A percentile compares a stretch with the other conserved stretches of the same genome.
phyloP scores from a whole-genome alignment of 176 grass and related monocot species.

The Poa pratensis region DNA sequence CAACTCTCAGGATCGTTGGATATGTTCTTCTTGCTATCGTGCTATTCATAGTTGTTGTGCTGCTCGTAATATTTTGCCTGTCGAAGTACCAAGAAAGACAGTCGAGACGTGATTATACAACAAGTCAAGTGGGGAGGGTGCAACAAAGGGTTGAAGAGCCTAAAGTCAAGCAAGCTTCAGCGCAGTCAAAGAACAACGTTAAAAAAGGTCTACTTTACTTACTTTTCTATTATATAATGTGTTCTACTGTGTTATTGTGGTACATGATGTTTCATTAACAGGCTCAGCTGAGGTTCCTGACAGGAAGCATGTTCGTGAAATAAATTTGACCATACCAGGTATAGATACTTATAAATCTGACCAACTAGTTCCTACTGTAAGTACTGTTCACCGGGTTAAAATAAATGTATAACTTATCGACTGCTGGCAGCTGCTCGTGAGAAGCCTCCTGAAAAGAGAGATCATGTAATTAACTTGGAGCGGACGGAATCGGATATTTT shows the following conservation, averaged over 20 bases:
- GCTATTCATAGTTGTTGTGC: conserved; percentile 62
- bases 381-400: conserved; percentile 27
- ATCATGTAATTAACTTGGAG: conserved; percentile 70
- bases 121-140: conserved; percentile 51
- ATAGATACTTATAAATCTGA: conserved; percentile 29
- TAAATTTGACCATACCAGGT: conserved; percentile 68
- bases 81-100: conserved; percentile 84
- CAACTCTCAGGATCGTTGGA: conserved; percentile 82
- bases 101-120: conserved; percentile 49
- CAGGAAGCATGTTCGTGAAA: conserved; percentile 49
- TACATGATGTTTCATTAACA: conserved; percentile 52
- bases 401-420: conserved; percentile 36
- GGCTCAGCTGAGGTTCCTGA: conserved; percentile 54
- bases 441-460: conserved; percentile 61
- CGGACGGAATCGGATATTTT: conserved; percentile 73
- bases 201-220: conserved; percentile 57
- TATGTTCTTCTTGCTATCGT: conserved; percentile 82
- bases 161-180: conserved; percentile 59
- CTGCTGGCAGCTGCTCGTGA: conserved; percentile 56
- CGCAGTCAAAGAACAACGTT: conserved; percentile 52
- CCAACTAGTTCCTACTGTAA: conserved; percentile 31
- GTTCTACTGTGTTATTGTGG: conserved; percentile 32
- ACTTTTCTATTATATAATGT: conserved; percentile 12
- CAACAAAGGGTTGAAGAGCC: conserved; percentile 55
- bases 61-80: conserved; percentile 68